phyloP scores from a whole-genome alignment of 805 yeast species.

The Candida stauntonica region DNA sequence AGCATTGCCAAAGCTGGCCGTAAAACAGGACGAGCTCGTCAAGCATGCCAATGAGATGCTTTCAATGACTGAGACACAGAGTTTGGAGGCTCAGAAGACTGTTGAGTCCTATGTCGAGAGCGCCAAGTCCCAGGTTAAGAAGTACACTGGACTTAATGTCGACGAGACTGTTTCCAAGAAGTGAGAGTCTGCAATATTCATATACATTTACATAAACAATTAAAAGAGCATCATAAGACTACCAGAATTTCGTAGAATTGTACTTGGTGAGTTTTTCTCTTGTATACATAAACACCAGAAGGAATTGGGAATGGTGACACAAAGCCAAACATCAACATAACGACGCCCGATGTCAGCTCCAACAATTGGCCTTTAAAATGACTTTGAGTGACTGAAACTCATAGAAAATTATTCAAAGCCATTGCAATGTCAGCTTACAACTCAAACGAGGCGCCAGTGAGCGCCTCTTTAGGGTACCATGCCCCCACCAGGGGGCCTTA shows the following conservation, averaged over 20 bases:
- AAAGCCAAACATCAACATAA: too few species aligned
- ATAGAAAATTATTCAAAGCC: too few species aligned
- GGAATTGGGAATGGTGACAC: too few species aligned
- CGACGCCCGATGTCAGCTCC: too few species aligned
- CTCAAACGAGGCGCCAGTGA: not conserved
- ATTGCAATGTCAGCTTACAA: not conserved
- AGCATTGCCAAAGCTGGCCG: conserved; percentile 58
- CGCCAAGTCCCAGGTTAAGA: conserved; percentile 32
- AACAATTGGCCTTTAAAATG: too few species aligned
- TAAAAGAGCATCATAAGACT: too few species aligned
- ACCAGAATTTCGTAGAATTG: too few species aligned
- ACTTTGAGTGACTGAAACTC: too few species aligned
- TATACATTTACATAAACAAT: too few species aligned
- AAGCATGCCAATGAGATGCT: conserved; percentile 42
- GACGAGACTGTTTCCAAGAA: conserved; percentile 58
- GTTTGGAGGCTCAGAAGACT: conserved; percentile 29
- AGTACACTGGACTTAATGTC: conserved; percentile 63
- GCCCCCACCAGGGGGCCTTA: not conserved
- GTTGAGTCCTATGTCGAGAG: conserved; percentile 19
- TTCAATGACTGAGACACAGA: conserved; percentile 34
- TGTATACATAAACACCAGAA: too few species aligned
- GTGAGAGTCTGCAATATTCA: conserved; percentile 13
- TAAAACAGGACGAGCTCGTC: conserved; percentile 50
- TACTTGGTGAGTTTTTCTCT: too few species aligned
- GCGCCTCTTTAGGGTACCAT: conserved; percentile 5